Evolutionary conservation across 352 stramenopile genomes (phyloP), one percentile per base, ranked within the genome.

Genomic region (Globisporangium mamillatum): DNA sequence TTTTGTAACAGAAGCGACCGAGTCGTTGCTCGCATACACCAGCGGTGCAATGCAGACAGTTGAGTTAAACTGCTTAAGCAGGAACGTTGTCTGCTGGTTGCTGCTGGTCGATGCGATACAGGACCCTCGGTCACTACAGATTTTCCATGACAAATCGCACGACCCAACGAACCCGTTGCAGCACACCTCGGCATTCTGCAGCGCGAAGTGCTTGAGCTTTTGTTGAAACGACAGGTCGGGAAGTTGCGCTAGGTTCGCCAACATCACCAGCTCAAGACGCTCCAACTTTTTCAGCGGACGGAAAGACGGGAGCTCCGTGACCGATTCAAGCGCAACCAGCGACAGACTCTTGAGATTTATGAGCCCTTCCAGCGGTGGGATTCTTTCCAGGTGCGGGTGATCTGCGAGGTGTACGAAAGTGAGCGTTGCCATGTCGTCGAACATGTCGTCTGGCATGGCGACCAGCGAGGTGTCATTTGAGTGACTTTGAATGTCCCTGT

Each of bases 101-200:
- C 27, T 16, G 10, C 8, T 59, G 10, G 14, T 8, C 0, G 24
- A 46, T 7, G 48, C n/a, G 12, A 75, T 59, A 1, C 63, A 64
- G 3, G 66, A 53, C 0, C 20, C 32, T 10, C 25, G 25, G 9
- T 74, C 63, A 16, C 55, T 60, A 34, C 74, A 80, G 27, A 72
- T 65, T 3, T 27, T 20, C 12, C 64, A 32, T 2, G 24, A 64
- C 10, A 80, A 48, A n/a, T 81, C 64, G 22, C 76, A 83, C 0
- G 29, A 9, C 8, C 76, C 63, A 12, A 80, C 24, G 53, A 70
- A 73, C 0, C 77, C 77, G 34, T 82, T 77, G 68, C 75, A 84
- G 50, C 77, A 82, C 12, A 77, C 20, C 20, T 14, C 7, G 60
- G 66, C n/a, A 41, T 77, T 8, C 12, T 64, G 0, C 46, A 82